Base-by-base conservation (phyloP, 2,329 filamentous ascomycete species). In the Trichoderma harzianum region DNA sequence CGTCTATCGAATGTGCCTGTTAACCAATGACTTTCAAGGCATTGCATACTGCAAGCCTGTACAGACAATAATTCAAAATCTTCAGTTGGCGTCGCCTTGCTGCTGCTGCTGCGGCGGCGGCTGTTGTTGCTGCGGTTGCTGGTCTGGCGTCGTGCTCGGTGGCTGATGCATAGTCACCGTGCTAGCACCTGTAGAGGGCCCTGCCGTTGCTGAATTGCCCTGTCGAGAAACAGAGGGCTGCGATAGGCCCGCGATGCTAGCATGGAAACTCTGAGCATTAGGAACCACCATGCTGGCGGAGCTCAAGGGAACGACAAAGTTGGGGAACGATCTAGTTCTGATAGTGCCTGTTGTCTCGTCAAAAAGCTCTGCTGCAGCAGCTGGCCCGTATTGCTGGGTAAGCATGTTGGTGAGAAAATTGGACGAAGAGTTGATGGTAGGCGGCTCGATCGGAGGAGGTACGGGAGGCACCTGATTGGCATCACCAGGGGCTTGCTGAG, bases 121-220 rank as follows among this genome's bases (percentile, higher is more conserved):
- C 28, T 76, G 74, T 62, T 76, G 64, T 16, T 57, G 53, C 18
- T 76, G 74, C 63, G 76, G 57, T 18, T 57, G 24, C 57, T 75
- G 72, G 30, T 58, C 74, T 70, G 64, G 73, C 71, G 60, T 73
- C 72, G 66, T 43, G 21, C 65, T 57, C 24, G 58, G 65, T 71
- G 76, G 74, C 64, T 77, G 78, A 68, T 82, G 80, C 72, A 82
- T 78, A 4, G 78, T 78, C 14, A 81, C 81, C 7, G 80, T 82
- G 75, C 81, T 83, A 39, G 81, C 80, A n/a, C 79, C 78, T 24
- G 76, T 73, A 14, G 77, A 72, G 7, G 75, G 58, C 18, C 76
- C 77, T 30, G 75, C 75, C 36, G 76, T 77, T n/a, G 75, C 74
- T 6, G 74, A 61, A 60, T 76, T 79, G 36, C 76, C 75, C 64